Evolutionary conservation across 2,329 filamentous ascomycete species (phyloP), one percentile per base, ranked within the genome.

Genomic region (Calonectria naviculata): DNA sequence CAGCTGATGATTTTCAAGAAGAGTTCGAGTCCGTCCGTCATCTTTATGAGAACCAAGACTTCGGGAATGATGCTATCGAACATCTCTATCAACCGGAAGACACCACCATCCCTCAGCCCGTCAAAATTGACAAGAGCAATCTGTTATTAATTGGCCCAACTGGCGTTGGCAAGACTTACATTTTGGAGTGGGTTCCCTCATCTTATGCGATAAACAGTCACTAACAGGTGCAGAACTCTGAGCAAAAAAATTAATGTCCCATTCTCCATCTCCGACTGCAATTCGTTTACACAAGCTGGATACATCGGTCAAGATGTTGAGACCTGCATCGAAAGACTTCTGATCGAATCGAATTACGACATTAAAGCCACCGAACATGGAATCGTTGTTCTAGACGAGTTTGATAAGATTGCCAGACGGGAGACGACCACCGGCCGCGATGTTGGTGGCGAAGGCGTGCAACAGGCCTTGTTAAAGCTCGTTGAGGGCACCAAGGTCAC

Each of bases 221-320:
- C 44, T 62, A 44, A 77, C n/a, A 19, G 21, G 7, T 2, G 3
- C 65, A 97, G 95, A 83, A 98, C 96, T 0, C 86, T 98, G 44
- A 97, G 96, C 76, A 93, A 95, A 79, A 93, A 97, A 64, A 89
- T 99, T n/a, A 96, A 97, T 71, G 95, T 98, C 0, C 97, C 97
- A 0, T 97, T 98, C 80, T 95, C 94, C 73, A 98, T 98, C 83
- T 96, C 94, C 72, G 96, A 98, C 83, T 98, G 96, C 83, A 98
- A 97, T 62, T 94, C 95, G 7, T 95, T 98, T 74, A 98, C 96
- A 0, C 96, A 98, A 84, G 96, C 96, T 5, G 96, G 97, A 29
- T 99, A 99, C 78, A 98, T 99, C 76, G 97, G 97, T 34, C 96
- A 98, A 80, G 97, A 99, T 80, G 96, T 96, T n/a, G 97, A 99